Percentiles rank a stretch among this genome's conserved stretches.
These are phyloP conservation scores for Cornus florida DNA, from an alignment of 148 eudicot species.

Conservation along the genomic window DNA sequence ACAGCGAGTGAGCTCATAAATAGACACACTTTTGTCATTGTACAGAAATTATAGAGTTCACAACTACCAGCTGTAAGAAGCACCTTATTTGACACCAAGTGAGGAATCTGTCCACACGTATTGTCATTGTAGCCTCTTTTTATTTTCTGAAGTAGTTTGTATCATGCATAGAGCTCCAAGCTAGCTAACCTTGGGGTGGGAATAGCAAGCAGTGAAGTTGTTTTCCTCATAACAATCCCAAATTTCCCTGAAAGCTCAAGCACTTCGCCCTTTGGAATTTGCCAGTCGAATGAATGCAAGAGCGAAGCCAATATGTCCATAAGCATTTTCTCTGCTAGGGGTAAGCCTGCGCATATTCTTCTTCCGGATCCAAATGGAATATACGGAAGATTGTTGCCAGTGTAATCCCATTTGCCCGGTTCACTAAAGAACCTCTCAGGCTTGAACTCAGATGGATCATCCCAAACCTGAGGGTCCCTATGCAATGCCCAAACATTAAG, in stretches of 20 bases:
- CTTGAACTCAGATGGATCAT: constrained; percentile 23
- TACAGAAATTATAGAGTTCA: no score
- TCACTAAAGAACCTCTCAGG: constrained; percentile 39
- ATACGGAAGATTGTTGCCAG: constrained; percentile 24
- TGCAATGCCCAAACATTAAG: constrained; percentile 30
- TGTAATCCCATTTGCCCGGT: neutral
- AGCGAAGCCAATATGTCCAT: constrained; percentile 32
- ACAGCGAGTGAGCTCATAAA: no score
- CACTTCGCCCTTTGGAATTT: constrained; percentile 18
- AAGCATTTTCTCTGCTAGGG: constrained; percentile 33
- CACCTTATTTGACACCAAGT: no score
- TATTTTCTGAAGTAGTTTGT: neutral
- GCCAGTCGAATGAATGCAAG: constrained; percentile 45
- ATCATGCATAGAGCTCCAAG: neutral
- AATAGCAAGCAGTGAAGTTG: constrained; percentile 21
- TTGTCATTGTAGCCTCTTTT: no score
- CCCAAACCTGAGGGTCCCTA: constrained; percentile 35
- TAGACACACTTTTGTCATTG: no score
- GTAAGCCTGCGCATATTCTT: constrained; percentile 40
- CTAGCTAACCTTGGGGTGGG: constrained; percentile 25
- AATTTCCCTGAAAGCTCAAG: constrained; percentile 35
- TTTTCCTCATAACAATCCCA: constrained; percentile 37
- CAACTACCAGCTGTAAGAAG: no score
- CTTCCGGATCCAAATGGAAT: constrained; percentile 45
- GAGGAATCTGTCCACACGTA: no score